Conservation (phyloP, 257 asterid species). For the Solanum bulbocastanum region DNA sequence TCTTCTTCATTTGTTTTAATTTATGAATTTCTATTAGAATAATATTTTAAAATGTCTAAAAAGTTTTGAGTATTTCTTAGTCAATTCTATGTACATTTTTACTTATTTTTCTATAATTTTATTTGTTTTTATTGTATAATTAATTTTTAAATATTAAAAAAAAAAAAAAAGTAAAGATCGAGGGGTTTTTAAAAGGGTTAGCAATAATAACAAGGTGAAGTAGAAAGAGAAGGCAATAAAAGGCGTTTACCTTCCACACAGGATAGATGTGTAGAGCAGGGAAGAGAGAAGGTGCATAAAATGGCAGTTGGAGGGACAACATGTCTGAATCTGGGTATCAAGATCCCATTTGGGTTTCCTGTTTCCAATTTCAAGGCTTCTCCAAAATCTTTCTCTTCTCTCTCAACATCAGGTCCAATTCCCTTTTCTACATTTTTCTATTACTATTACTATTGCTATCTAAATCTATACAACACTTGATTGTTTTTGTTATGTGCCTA, state of each 20-base stretch:
- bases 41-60: no score
- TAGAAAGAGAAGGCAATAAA: not conserved
- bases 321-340: not conserved
- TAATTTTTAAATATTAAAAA: no score
- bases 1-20: not conserved
- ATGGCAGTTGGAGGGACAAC: not conserved
- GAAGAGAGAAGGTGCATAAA: not conserved
- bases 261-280: not conserved
- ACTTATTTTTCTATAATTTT: no score
- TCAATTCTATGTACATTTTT: no score
- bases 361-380: not conserved
- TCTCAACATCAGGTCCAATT: not conserved
- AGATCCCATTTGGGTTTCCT: not conserved
- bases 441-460: not conserved
- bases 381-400: not conserved
- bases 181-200: not conserved
- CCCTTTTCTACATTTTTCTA: not conserved
- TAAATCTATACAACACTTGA: not conserved
- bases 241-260: not conserved
- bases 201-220: not conserved
- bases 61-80: not conserved
- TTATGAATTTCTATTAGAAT: not conserved
- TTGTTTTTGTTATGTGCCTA: not conserved
- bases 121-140: no score
- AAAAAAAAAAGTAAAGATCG: not conserved